A percentile compares a stretch with the other conserved stretches of the same genome.
phyloP scores from a whole-genome alignment of 2,329 filamentous ascomycete genomes.

The Aspergillus nomiae region DNA sequence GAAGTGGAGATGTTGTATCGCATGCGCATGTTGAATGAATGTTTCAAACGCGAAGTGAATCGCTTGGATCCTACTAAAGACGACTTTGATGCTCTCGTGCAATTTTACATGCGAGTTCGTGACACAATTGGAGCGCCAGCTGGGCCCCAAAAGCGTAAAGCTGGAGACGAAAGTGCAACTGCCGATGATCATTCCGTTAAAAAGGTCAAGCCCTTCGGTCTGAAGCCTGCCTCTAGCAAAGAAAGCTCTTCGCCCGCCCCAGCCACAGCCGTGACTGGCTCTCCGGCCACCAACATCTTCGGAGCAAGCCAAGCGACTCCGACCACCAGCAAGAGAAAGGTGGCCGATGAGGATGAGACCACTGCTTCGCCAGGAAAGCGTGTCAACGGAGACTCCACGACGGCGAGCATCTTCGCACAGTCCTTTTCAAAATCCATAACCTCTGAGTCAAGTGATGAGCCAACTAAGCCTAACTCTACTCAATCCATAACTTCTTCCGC shows the following conservation, averaged over 20 bases:
- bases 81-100: slow-evolving; percentile 39
- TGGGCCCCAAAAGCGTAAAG: slow-evolving; percentile 33
- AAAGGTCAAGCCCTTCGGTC: slow-evolving; percentile 25
- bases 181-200: slow-evolving; percentile 20
- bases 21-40: slow-evolving; percentile 37
- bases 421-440: slow-evolving; percentile 30
- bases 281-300: slow-evolving; percentile 22
- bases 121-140: slow-evolving; percentile 40
- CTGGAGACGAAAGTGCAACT: slow-evolving; percentile 16
- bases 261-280: slow-evolving; percentile 7
- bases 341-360: slow-evolving; percentile 17
- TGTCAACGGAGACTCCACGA: slow-evolving; percentile 26
- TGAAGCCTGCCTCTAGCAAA: background rate
- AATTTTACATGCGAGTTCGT: slow-evolving; percentile 42
- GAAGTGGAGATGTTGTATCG: slow-evolving; percentile 29
- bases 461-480: slow-evolving; percentile 7
- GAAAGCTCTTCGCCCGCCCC: slow-evolving; percentile 5
- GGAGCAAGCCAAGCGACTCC: slow-evolving; percentile 13
- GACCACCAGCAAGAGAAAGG: slow-evolving; percentile 23
- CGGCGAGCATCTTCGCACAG: slow-evolving; percentile 33
- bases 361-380: slow-evolving; percentile 22
- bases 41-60: slow-evolving; percentile 36
- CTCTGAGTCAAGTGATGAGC: slow-evolving; percentile 14
- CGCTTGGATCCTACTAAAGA: slow-evolving; percentile 33
- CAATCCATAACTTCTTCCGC: slow-evolving; percentile 9